These are phyloP conservation scores for Silene uniflora DNA, from an alignment of 148 eudicot genomes.

Conservation along the genomic window DNA sequence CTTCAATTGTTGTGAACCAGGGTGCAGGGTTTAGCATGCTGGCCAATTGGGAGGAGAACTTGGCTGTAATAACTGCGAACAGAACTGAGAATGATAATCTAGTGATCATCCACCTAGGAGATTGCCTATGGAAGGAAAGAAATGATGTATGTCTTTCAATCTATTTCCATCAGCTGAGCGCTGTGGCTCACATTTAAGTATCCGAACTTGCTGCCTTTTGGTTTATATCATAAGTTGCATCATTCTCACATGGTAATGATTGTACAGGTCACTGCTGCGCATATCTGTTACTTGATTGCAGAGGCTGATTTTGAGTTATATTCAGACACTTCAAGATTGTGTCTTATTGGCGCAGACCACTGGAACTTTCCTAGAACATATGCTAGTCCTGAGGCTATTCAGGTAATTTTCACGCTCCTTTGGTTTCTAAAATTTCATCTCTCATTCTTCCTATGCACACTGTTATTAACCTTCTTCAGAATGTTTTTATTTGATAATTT, in stretches of 20 bases:
- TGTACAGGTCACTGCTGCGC: conserved; percentile 86
- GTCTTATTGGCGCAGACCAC: conserved; percentile 97
- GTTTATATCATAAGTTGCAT: not conserved
- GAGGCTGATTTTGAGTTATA: conserved; percentile 82
- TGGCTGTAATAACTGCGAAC: conserved; percentile 91
- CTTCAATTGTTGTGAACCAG: conserved; percentile 31
- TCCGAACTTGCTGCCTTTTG: not conserved
- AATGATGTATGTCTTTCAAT: conserved; percentile 57
- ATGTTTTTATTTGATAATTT: not conserved
- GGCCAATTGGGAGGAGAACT: conserved; percentile 92
- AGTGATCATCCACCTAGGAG: conserved; percentile 94
- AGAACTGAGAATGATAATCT: conserved; percentile 93
- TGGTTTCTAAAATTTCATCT: not conserved
- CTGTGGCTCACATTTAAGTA: not conserved
- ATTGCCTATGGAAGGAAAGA: conserved; percentile 83
- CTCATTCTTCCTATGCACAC: conserved; percentile 3
- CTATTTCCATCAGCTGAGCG: conserved; percentile 9
- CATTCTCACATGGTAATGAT: conserved; percentile 21
- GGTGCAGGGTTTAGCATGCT: conserved; percentile 61
- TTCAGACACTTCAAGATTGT: conserved; percentile 84
- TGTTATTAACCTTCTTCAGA: not conserved
- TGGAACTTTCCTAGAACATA: conserved; percentile 87
- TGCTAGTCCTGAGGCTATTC: conserved; percentile 97
- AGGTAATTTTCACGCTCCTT: conserved; percentile 37
- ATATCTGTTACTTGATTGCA: conserved; percentile 92